phyloP scores from a whole-genome alignment of 1,284 basidiomycete genomes.

The Cutaneotrichosporon spelunceum region DNA sequence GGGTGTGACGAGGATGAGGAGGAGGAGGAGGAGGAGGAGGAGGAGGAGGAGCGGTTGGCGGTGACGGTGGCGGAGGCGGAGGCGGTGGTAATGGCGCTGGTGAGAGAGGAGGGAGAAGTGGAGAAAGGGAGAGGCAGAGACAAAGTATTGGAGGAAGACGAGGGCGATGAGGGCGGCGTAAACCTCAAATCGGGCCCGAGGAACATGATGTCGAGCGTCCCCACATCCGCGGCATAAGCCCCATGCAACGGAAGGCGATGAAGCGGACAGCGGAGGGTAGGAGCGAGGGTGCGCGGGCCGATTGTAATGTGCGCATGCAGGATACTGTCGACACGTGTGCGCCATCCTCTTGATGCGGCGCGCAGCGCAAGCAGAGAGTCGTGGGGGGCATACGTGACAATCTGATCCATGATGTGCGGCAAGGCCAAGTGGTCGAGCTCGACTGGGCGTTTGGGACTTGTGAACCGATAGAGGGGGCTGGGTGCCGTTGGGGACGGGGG shows the following conservation, averaged over 20 bases:
- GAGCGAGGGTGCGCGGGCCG: background rate
- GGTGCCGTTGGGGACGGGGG: background rate
- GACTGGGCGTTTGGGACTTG: background rate
- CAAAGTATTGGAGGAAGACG: too few relatives aligned
- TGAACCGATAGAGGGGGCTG: too few relatives aligned
- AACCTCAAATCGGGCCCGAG: background rate
- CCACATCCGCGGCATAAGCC: background rate
- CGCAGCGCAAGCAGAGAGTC: background rate
- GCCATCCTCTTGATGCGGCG: background rate
- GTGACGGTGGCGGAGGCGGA: background rate
- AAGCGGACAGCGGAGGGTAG: background rate
- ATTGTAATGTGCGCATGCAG: background rate
- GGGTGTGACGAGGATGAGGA: background rate
- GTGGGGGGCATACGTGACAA: background rate
- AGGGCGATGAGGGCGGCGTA: background rate
- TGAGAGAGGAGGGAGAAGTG: too few relatives aligned
- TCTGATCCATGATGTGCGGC: conserved; percentile 4
- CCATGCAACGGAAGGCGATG: background rate
- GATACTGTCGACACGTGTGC: background rate
- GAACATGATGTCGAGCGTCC: background rate
- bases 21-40: background rate
- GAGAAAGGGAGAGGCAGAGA: too few relatives aligned
- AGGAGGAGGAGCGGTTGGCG: background rate
- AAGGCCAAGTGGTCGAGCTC: background rate
- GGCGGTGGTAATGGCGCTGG: too few relatives aligned